Evolutionary conservation across 106 monocot species (phyloP).

Genomic region (Platanthera zijinensis): DNA sequence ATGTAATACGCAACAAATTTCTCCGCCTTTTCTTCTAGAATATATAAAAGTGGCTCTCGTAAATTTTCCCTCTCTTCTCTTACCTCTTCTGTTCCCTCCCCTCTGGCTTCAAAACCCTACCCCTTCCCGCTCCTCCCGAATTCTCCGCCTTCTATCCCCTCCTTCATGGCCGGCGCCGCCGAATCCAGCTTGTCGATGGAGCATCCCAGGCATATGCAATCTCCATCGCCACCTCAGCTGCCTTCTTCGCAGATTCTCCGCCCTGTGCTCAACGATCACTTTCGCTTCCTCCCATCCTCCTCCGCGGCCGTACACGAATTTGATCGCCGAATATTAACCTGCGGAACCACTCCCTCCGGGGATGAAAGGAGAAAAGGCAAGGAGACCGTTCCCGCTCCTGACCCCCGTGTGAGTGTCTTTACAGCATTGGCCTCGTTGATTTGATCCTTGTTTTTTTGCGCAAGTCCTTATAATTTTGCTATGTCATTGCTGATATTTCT

Average conservation of each 20-base stretch:
- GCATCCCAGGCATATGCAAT: background rate
- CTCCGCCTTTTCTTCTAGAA: background rate
- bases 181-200: background rate
- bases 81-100: constrained; percentile 6
- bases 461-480: background rate
- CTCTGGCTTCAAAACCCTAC: constrained; percentile 6
- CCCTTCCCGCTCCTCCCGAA: background rate
- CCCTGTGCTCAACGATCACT: background rate
- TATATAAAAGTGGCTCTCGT: background rate
- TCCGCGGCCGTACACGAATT: background rate
- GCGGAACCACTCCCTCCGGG: background rate
- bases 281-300: background rate
- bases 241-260: constrained; percentile 4
- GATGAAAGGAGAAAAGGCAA: background rate
- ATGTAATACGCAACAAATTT: background rate
- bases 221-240: background rate
- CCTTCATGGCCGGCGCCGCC: background rate
- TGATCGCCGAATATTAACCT: background rate
- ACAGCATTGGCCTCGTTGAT: background rate
- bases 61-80: constrained; percentile 9
- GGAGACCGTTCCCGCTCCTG: background rate
- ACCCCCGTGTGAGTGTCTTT: background rate
- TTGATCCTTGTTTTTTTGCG: background rate
- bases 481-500: background rate
- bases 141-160: background rate